Conservation (phyloP, 345 rosid genomes). For the Ceriops decandra region DNA sequence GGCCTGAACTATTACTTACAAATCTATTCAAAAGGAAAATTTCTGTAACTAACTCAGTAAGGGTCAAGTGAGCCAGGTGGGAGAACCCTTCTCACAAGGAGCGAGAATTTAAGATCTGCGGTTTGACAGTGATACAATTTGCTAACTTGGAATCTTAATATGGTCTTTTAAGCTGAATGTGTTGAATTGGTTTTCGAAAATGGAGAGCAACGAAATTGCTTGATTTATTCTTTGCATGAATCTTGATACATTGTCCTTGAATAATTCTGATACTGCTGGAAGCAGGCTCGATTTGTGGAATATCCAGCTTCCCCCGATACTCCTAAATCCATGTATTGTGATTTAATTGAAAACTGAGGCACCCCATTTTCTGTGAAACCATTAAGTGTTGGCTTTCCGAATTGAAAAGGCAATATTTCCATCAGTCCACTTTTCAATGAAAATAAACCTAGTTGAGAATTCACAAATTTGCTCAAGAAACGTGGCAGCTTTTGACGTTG, state of each 20-base stretch:
- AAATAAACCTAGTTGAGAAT: background rate
- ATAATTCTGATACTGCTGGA: constrained; percentile 42
- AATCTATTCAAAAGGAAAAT: no score
- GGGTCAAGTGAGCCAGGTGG: background rate
- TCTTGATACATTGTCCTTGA: constrained; percentile 29
- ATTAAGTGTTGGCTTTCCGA: constrained; percentile 48
- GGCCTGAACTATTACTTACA: no score
- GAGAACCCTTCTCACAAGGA: constrained; percentile 31
- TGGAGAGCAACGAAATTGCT: constrained; percentile 26
- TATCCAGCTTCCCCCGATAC: constrained; percentile 45
- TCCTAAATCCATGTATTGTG: constrained; percentile 77
- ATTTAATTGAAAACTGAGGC: constrained; percentile 61
- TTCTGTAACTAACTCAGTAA: no score
- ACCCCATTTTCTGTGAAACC: constrained; percentile 53
- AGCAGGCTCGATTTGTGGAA: constrained; percentile 44
- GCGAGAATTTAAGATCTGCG: constrained; percentile 27
- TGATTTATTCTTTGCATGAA: constrained; percentile 22
- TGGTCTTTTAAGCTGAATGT: constrained; percentile 1
- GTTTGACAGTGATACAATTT: background rate
- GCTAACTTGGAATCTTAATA: constrained; percentile 39
- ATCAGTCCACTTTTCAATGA: constrained; percentile 52
- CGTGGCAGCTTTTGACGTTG: background rate
- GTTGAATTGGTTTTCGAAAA: constrained; percentile 3
- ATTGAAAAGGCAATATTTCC: constrained; percentile 45
- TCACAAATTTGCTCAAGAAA: background rate